Evolutionary conservation across 2,329 filamentous ascomycete species (phyloP).

Genomic region (Epichloe sylvatica): DNA sequence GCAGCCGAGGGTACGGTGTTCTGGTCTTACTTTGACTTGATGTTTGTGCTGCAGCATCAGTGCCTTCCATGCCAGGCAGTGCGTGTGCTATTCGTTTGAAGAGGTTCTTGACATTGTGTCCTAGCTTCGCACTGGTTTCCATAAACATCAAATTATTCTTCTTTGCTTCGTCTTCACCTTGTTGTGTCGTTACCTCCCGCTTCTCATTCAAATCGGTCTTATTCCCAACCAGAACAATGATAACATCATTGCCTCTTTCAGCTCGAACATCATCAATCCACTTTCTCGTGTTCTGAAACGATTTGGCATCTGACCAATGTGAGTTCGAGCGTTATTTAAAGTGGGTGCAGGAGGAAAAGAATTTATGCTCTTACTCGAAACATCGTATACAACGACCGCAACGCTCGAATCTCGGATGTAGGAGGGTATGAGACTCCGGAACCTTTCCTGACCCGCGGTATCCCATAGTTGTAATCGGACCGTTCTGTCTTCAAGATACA

Average conservation of each 20-base stretch:
- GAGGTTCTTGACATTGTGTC: conserved; percentile 93
- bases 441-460: conserved; percentile 92
- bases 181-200: conserved; percentile 87
- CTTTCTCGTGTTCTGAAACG: conserved; percentile 96
- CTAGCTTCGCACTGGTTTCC: conserved; percentile 94
- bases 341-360: conserved; percentile 4
- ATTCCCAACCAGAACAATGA: conserved; percentile 96
- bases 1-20: neutral
- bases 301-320: conserved; percentile 57
- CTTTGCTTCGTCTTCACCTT: conserved; percentile 96
- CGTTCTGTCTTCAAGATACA: conserved; percentile 98
- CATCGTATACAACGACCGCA: conserved; percentile 96
- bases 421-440: conserved; percentile 90
- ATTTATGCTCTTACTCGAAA: conserved; percentile 50
- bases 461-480: conserved; percentile 97
- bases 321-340: neutral
- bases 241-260: conserved; percentile 94
- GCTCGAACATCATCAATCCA: conserved; percentile 98
- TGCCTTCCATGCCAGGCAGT: conserved; percentile 91
- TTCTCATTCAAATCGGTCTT: conserved; percentile 99
- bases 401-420: conserved; percentile 98
- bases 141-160: conserved; percentile 98
- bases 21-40: conserved; percentile 58
- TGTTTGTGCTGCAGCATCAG: conserved; percentile 60
- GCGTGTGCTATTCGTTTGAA: conserved; percentile 98